These are phyloP conservation scores for Podospora didyma DNA, from an alignment of 495 filamentous ascomycete genomes.

Conservation along the genomic window DNA sequence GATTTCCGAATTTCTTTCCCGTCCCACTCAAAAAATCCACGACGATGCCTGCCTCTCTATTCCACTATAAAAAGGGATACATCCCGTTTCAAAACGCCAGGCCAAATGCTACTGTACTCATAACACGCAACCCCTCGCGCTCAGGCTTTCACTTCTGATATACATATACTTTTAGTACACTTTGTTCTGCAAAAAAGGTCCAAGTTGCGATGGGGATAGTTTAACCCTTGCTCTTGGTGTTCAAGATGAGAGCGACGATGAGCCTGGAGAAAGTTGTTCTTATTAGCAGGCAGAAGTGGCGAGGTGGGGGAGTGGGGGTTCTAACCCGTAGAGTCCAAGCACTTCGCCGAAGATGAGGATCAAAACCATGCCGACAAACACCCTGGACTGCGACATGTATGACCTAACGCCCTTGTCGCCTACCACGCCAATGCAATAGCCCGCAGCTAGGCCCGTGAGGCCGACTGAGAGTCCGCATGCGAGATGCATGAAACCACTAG, in stretches of 20 bases:
- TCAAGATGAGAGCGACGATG: conserved; percentile 49
- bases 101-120: conserved; percentile 24
- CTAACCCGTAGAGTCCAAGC: conserved; percentile 87
- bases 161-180: conserved; percentile 11
- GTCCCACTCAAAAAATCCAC: not conserved
- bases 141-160: not conserved
- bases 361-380: conserved; percentile 98
- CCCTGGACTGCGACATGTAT: conserved; percentile 91
- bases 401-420: conserved; percentile 90
- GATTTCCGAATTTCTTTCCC: not conserved
- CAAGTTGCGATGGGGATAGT: not conserved
- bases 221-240: conserved; percentile 53
- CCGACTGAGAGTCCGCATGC: conserved; percentile 89
- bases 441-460: conserved; percentile 87
- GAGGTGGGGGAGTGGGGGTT: conserved; percentile 30
- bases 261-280: conserved; percentile 25
- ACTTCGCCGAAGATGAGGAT: conserved; percentile 99
- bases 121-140: conserved; percentile 1
- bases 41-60: not conserved
- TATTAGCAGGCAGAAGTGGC: not conserved
- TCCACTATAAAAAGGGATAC: conserved; percentile 16
- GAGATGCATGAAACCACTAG: conserved; percentile 85
- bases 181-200: not conserved
- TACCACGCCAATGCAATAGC: conserved; percentile 93
- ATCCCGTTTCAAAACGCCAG: conserved; percentile 26